Evolutionary conservation across 2,329 filamentous ascomycete genomes (phyloP).

Genomic region (Davidsoniella eucalypti): DNA sequence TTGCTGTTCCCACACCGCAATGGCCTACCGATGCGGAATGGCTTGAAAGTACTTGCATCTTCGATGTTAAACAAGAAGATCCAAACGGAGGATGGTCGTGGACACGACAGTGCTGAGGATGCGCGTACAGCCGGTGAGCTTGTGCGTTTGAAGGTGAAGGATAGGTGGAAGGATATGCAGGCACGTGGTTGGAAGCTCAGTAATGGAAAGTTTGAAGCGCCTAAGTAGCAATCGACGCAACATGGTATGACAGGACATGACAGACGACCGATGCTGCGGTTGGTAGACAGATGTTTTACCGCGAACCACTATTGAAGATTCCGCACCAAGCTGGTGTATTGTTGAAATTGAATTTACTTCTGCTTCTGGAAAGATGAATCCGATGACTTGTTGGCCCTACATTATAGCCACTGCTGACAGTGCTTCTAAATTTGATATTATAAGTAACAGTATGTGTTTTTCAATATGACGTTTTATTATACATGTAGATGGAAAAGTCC

Average conservation of each 20-base stretch:
- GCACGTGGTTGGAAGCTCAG: constrained; percentile 49
- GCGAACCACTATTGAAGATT: no score
- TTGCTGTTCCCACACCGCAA: constrained; percentile 64
- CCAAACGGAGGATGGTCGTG: constrained; percentile 44
- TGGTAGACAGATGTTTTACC: background rate
- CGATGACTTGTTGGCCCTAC: background rate
- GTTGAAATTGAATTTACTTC: no score
- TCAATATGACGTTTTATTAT: constrained; percentile 10
- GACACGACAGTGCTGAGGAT: constrained; percentile 84
- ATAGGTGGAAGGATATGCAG: constrained; percentile 54
- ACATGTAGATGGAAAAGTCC: constrained; percentile 11
- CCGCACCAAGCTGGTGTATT: no score
- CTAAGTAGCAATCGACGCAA: constrained; percentile 14
- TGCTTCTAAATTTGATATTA: background rate
- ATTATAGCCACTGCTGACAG: background rate
- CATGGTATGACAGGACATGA: no score
- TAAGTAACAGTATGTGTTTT: background rate
- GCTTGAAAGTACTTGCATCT: constrained; percentile 59
- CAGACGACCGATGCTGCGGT: no score
- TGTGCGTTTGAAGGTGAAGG: constrained; percentile 52
- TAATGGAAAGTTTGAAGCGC: constrained; percentile 29
- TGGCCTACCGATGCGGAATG: constrained; percentile 61
- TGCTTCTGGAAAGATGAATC: no score
- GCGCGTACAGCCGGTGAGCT: constrained; percentile 78
- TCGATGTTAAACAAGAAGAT: constrained; percentile 59